Conservation (phyloP, 441 rosid genomes). For the Erodium chrysanthum region DNA sequence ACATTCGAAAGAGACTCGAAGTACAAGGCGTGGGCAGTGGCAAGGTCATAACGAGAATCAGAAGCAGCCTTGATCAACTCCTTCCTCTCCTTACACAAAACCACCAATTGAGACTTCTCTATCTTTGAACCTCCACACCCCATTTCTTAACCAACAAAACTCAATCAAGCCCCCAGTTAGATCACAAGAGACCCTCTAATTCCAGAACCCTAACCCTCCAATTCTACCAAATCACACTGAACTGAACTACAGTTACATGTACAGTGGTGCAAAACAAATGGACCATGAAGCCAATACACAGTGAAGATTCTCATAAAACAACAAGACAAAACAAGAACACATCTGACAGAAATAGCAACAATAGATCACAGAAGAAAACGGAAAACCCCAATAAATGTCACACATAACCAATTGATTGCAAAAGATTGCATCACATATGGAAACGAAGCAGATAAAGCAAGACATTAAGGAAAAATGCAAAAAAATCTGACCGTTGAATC, state of each 20-base stretch:
- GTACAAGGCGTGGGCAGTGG: slow-evolving; percentile 25
- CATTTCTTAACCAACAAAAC: slow-evolving; percentile 12
- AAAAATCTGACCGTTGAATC: slow-evolving; percentile 5
- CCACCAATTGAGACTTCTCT: slow-evolving; percentile 24
- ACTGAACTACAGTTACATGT: background rate
- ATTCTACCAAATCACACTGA: slow-evolving; percentile 1
- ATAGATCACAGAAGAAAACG: background rate
- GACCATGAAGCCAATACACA: background rate
- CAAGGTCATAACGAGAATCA: slow-evolving; percentile 27
- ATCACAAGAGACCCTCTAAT: background rate
- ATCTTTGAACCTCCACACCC: slow-evolving; percentile 22
- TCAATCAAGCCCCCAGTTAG: background rate
- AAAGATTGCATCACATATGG: slow-evolving; percentile 3
- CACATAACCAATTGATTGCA: background rate
- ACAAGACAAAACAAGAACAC: background rate
- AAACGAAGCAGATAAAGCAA: background rate
- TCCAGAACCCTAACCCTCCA: background rate
- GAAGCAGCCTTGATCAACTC: slow-evolving; percentile 23
- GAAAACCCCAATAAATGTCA: slow-evolving; percentile 1
- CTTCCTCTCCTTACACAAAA: slow-evolving; percentile 31
- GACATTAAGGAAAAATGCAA: background rate
- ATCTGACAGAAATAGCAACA: background rate
- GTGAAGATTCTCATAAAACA: background rate
- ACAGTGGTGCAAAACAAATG: background rate
- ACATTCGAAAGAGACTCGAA: slow-evolving; percentile 27